Evolutionary conservation across 139 green algal genomes (phyloP).

Genomic region (Micractinium conductrix): DNA sequence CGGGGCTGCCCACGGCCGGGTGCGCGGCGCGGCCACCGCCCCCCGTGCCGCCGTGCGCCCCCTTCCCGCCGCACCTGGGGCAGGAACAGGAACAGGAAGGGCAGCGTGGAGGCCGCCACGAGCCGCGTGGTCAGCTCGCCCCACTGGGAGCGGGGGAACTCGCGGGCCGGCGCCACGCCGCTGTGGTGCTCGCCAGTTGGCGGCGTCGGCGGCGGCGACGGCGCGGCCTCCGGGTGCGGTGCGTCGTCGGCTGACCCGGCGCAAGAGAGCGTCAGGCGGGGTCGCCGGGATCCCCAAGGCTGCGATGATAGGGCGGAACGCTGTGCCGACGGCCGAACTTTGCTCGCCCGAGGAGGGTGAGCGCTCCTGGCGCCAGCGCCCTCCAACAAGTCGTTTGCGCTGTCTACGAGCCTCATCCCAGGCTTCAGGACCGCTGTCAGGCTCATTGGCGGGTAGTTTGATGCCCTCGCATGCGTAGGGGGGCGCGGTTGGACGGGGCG

Average conservation of each 20-base stretch:
- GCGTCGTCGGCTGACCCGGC: background rate
- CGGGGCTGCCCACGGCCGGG: too few relatives aligned
- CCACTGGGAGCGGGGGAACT: background rate
- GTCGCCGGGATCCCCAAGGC: background rate
- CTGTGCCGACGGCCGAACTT: too few relatives aligned
- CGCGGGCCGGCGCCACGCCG: background rate
- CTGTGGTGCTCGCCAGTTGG: background rate
- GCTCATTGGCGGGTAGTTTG: too few relatives aligned
- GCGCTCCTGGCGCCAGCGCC: too few relatives aligned
- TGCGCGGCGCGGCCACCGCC: too few relatives aligned
- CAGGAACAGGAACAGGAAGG: slow-evolving; percentile 71
- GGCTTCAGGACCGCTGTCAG: too few relatives aligned
- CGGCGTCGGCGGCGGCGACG: background rate
- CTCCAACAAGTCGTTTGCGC: background rate
- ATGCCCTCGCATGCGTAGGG: too few relatives aligned
- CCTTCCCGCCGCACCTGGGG: too few relatives aligned
- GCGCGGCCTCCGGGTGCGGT: background rate
- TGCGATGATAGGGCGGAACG: too few relatives aligned
- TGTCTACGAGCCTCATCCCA: background rate
- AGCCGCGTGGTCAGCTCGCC: slow-evolving; percentile 29
- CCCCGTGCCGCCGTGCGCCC: too few relatives aligned
- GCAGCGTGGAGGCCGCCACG: slow-evolving; percentile 56
- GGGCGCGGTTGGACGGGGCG: too few relatives aligned
- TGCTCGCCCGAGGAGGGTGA: too few relatives aligned
- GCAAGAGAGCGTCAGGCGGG: background rate